Conservation (phyloP, 1,139 yeast species). For the Arxiozyma bovina region DNA sequence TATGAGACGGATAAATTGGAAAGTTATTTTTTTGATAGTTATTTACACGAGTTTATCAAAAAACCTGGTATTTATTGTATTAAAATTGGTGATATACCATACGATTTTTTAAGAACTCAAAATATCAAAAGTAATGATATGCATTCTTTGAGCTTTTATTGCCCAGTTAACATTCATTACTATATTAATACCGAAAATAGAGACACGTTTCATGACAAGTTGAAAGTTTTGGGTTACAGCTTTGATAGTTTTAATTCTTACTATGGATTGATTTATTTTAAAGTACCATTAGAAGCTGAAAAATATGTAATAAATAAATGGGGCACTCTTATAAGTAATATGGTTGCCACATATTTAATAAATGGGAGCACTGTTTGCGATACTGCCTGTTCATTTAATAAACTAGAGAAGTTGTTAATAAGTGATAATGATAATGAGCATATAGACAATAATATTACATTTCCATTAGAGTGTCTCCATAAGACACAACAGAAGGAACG, state of each 20-base stretch:
- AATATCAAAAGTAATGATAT: neutral
- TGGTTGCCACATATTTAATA: neutral
- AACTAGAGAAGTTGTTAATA: neutral
- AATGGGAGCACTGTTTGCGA: too few species aligned
- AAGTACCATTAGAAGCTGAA: slow-evolving; percentile 8
- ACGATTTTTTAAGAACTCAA: slow-evolving; percentile 1
- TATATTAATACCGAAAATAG: slow-evolving; percentile 5
- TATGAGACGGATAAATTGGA: neutral
- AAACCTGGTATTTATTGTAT: slow-evolving; percentile 17
- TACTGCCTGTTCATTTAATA: neutral
- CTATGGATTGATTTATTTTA: slow-evolving; percentile 16
- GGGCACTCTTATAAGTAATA: neutral
- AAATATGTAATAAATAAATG: slow-evolving; percentile 1
- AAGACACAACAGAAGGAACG: neutral
- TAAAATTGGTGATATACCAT: slow-evolving; percentile 13
- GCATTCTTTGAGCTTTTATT: neutral
- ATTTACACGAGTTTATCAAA: slow-evolving; percentile 16
- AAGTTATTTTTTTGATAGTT: slow-evolving; percentile 4
- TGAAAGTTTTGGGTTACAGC: slow-evolving; percentile 16
- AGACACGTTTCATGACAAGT: slow-evolving; percentile 5
- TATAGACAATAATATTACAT: neutral
- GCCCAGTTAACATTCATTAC: slow-evolving; percentile 4
- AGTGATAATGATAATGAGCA: neutral
- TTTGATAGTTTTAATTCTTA: slow-evolving; percentile 8
- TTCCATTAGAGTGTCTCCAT: neutral